Evolutionary conservation across 345 rosid species (phyloP), one percentile per base, ranked within the genome.

Genomic region (Cardiospermum halicacabum): DNA sequence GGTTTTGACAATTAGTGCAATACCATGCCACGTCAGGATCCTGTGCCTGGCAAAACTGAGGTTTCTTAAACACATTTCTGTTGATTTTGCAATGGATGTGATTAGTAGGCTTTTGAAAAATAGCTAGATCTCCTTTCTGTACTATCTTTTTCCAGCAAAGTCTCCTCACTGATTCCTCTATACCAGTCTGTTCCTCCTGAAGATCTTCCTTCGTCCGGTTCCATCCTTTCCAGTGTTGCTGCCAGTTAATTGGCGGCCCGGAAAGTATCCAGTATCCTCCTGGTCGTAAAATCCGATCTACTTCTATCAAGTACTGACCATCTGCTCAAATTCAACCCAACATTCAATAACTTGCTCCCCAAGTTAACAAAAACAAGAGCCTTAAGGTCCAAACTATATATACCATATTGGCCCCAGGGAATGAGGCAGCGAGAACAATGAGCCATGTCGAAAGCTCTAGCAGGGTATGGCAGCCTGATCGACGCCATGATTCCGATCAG

Each of bases 401-500:
- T 78, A 92, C 98, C 94, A 22, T 75, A 67, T 53, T 78, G 72
- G 25, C 84, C 95, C 98, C 98, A 93, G 5, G 97, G 97, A 53
- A 93, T 88, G 62, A 93, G 94, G 68, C 98, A 93, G 24, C 98
- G 94, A 57, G 98, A 93, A 77, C 98, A 93, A 68, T 93, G 98
- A 16, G 97, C 98, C 87, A 93, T 74, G 78, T 93, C 98, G 45
- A 93, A 93, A 53, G 97, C 87, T 70, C 97, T 69, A 2, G 98
- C 76, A 40, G 98, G 98, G 65, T 88, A 90, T 8, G 98, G 98
- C 21, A 86, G 82, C 51, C 98, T 82, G 21, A 85, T 85, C 43
- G 98, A 88, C 43, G 98, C 97, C 39, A 93, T 65, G 71, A 90
- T 79, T 18, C 98, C 98, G 9, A 90, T 84, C 72, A 90, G 65